These are phyloP conservation scores for Amanita polypyramis DNA, from an alignment of 768 basidiomycete species.

Conservation along the genomic window DNA sequence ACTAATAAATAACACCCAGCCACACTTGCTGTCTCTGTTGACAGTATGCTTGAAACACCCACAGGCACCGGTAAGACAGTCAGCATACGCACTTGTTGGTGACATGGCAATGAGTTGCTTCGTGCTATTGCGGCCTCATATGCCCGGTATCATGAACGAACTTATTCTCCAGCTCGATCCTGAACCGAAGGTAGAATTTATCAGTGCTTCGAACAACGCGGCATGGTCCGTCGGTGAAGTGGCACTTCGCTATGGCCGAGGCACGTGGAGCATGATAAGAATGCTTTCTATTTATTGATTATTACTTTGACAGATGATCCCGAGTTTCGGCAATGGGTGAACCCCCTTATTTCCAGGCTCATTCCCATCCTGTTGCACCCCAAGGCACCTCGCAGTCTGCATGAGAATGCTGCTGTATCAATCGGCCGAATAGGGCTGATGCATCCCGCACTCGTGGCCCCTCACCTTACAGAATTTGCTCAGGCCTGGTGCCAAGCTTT, in stretches of 20 bases:
- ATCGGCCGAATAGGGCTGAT: constrained; percentile 94
- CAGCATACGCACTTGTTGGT: constrained; percentile 95
- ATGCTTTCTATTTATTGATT: constrained; percentile 2
- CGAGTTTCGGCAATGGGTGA: constrained; percentile 90
- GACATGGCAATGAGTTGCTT: constrained; percentile 98
- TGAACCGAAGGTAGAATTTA: constrained; percentile 87
- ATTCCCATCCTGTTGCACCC: constrained; percentile 90
- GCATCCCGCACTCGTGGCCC: constrained; percentile 82
- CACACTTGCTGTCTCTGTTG: constrained; percentile 72
- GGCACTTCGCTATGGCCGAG: constrained; percentile 80
- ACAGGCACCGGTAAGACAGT: constrained; percentile 91
- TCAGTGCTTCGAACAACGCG: constrained; percentile 97
- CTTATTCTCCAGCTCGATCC: constrained; percentile 85
- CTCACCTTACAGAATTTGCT: constrained; percentile 82
- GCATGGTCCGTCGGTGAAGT: constrained; percentile 99
- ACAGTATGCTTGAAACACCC: constrained; percentile 91
- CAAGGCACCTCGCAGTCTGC: constrained; percentile 86
- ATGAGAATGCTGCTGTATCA: constrained; percentile 97
- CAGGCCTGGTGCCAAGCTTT: constrained; percentile 96
- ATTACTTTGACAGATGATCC: constrained; percentile 44
- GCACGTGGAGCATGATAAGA: constrained; percentile 26
- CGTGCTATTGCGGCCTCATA: constrained; percentile 69
- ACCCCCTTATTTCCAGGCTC: constrained; percentile 75
- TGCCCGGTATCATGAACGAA: constrained; percentile 85
- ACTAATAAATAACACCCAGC: constrained; percentile 58